These are phyloP conservation scores for Hyaloscypha variabilis DNA, from an alignment of 495 filamentous ascomycete species.

Conservation along the genomic window DNA sequence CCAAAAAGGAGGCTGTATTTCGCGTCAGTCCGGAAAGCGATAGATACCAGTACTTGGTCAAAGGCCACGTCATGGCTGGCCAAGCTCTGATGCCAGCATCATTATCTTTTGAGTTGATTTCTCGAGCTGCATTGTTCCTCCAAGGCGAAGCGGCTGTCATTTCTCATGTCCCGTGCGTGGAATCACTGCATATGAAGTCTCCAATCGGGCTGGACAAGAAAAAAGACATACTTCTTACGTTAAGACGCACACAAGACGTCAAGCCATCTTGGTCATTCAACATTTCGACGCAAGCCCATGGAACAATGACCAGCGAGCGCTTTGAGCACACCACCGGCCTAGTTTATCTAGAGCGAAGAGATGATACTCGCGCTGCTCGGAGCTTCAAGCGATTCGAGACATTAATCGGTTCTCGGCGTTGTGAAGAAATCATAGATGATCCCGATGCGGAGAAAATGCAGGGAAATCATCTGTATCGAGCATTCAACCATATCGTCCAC, in stretches of 20 bases:
- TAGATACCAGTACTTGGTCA: constrained; percentile 21
- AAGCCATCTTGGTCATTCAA: constrained; percentile 26
- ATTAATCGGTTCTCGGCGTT: constrained; percentile 41
- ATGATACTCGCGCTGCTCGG: constrained; percentile 29
- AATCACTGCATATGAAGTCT: constrained; percentile 28
- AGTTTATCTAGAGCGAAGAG: constrained; percentile 19
- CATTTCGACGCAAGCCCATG: constrained; percentile 14
- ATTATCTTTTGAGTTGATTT: constrained; percentile 46
- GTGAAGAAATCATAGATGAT: constrained; percentile 38
- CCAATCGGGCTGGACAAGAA: constrained; percentile 25
- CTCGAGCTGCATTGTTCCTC: constrained; percentile 28
- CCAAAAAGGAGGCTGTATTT: constrained; percentile 26
- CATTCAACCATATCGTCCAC: constrained; percentile 48
- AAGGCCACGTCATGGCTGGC: constrained; percentile 42
- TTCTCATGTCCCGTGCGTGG: constrained; percentile 14
- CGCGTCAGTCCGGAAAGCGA: constrained; percentile 22
- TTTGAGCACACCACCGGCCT: constrained; percentile 23
- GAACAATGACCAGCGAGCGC: not conserved
- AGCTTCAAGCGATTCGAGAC: constrained; percentile 49
- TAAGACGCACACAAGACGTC: constrained; percentile 16
- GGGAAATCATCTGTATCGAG: constrained; percentile 48
- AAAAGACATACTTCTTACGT: constrained; percentile 18
- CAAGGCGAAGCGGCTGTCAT: not conserved
- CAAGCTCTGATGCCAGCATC: constrained; percentile 44
- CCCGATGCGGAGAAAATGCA: constrained; percentile 49